These are phyloP conservation scores for Flaveria linearis DNA, from an alignment of 129 eudicot genomes.

Conservation along the genomic window DNA sequence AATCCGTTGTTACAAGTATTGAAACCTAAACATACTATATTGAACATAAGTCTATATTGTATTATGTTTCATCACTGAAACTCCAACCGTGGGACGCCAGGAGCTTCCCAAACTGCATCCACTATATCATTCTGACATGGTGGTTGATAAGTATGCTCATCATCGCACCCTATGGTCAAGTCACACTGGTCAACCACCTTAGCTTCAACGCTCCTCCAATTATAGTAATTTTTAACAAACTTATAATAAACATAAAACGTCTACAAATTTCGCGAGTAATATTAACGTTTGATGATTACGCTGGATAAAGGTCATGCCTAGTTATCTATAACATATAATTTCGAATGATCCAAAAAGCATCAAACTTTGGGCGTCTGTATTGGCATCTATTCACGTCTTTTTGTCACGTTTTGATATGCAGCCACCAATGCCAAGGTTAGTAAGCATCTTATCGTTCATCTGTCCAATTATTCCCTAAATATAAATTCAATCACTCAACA, in stretches of 20 bases:
- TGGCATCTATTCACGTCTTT: neutral
- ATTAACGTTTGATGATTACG: no score
- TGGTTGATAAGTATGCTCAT: constrained; percentile 38
- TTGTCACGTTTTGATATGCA: neutral
- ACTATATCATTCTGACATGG: constrained; percentile 48
- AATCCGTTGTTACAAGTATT: neutral
- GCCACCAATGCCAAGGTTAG: neutral
- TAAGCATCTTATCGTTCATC: neutral
- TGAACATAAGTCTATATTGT: neutral
- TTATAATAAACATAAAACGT: neutral
- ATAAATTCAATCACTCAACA: no score
- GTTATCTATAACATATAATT: neutral
- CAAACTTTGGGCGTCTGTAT: neutral
- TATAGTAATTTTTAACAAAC: neutral
- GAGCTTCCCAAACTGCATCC: constrained; percentile 57
- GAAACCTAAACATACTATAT: neutral
- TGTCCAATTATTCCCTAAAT: neutral
- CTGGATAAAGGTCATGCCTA: no score
- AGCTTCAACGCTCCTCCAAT: neutral
- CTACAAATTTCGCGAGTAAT: no score
- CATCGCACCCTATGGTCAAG: constrained; percentile 43
- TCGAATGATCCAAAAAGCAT: neutral
- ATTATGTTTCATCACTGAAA: constrained; percentile 39
- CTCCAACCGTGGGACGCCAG: constrained; percentile 38
- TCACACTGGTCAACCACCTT: constrained; percentile 48